Percentiles rank a stretch among this genome's conserved stretches.
Evolutionary conservation across 2,329 filamentous ascomycete species (phyloP).

Genomic region (Penicillium sp.): DNA sequence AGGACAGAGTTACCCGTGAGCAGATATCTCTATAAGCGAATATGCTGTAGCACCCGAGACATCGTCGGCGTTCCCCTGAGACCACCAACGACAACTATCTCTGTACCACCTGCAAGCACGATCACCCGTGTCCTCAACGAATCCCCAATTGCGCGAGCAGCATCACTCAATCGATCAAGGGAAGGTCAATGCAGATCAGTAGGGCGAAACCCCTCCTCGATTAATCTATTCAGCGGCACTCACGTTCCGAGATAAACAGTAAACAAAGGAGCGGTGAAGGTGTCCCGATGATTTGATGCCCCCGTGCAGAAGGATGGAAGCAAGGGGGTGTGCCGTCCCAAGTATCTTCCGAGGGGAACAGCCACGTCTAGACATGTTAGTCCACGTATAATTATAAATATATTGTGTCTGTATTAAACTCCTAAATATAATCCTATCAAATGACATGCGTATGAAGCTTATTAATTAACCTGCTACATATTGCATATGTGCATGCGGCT

Average conservation of each 20-base stretch:
- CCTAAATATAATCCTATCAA: not conserved
- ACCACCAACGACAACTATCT: not conserved
- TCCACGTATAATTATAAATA: too few relatives aligned
- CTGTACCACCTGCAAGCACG: not conserved
- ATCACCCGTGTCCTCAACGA: not conserved
- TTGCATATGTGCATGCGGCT: not conserved
- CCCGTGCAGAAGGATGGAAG: slow-evolving; percentile 19
- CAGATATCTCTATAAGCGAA: not conserved
- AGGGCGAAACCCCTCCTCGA: not conserved
- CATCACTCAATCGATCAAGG: not conserved
- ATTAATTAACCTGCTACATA: not conserved
- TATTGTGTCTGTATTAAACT: too few relatives aligned
- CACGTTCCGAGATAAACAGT: not conserved
- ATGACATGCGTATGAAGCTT: slow-evolving; percentile 5
- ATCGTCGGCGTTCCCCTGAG: not conserved
- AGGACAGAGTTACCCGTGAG: not conserved
- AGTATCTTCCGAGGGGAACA: not conserved
- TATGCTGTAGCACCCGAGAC: not conserved
- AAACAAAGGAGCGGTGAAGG: slow-evolving; percentile 22
- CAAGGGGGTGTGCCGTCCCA: slow-evolving; percentile 13
- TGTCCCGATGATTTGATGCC: slow-evolving; percentile 15
- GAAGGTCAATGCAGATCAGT: not conserved
- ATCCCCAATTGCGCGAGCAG: not conserved
- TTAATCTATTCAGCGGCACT: not conserved
- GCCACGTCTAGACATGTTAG: too few relatives aligned